Conservation (phyloP, 768 basidiomycete genomes). For the Collybiopsis luxurians region DNA sequence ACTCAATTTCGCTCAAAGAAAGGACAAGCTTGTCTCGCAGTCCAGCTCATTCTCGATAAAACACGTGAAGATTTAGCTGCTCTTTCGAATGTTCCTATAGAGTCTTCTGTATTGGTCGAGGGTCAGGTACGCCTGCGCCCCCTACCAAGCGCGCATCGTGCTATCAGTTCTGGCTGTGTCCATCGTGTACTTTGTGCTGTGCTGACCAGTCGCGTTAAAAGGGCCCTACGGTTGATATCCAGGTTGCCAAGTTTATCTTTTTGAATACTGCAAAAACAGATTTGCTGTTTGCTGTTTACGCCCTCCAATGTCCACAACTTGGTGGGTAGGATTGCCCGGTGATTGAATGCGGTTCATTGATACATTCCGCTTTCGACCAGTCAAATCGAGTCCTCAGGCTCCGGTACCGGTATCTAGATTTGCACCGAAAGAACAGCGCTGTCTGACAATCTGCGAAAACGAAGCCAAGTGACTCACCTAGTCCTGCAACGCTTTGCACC, state of each 20-base stretch:
- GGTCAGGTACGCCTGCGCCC: slow-evolving; percentile 70
- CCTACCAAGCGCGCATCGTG: slow-evolving; percentile 51
- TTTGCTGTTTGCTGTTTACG: slow-evolving; percentile 69
- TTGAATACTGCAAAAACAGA: slow-evolving; percentile 86
- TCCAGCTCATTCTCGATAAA: slow-evolving; percentile 64
- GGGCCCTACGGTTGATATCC: slow-evolving; percentile 76
- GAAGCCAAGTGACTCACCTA: slow-evolving; percentile 79
- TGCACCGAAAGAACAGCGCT: slow-evolving; percentile 74
- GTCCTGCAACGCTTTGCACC: slow-evolving; percentile 71
- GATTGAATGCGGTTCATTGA: not conserved
- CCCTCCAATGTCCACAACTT: slow-evolving; percentile 75
- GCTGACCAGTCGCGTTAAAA: slow-evolving; percentile 22
- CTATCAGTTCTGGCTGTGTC: slow-evolving; percentile 39
- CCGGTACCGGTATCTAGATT: slow-evolving; percentile 85
- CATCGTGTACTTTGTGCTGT: not conserved
- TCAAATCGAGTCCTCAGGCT: slow-evolving; percentile 85
- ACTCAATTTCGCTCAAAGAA: slow-evolving; percentile 49
- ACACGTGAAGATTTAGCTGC: slow-evolving; percentile 28
- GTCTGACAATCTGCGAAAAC: slow-evolving; percentile 74
- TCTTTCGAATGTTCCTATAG: slow-evolving; percentile 65
- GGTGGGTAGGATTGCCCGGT: slow-evolving; percentile 40
- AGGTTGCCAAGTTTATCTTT: slow-evolving; percentile 64
- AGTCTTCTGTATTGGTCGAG: slow-evolving; percentile 75
- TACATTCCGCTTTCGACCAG: slow-evolving; percentile 34
- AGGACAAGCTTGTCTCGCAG: slow-evolving; percentile 67